A percentile compares a stretch with the other conserved stretches of the same genome.
Conservation (phyloP, 2,329 filamentous ascomycete species). For the Lachnellula suecica region DNA sequence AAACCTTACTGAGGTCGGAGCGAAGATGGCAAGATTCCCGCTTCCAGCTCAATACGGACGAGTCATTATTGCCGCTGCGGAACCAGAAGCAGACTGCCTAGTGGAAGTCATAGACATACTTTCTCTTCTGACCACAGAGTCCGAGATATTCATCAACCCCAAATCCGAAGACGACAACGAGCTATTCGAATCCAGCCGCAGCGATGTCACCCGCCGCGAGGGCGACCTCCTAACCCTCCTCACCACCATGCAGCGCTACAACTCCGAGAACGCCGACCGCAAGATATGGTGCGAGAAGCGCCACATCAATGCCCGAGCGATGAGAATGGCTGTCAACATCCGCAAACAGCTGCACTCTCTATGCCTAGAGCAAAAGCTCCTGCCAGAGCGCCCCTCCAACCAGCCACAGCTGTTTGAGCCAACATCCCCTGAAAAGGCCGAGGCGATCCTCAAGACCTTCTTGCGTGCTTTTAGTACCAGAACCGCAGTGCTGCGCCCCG, state of each 20-base stretch:
- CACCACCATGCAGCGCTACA: slow-evolving; percentile 61
- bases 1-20: slow-evolving; percentile 70
- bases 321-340: slow-evolving; percentile 62
- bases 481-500: slow-evolving; percentile 59
- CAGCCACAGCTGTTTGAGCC: slow-evolving; percentile 59
- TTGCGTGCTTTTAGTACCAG: slow-evolving; percentile 59
- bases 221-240: slow-evolving; percentile 66
- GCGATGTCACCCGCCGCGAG: slow-evolving; percentile 59
- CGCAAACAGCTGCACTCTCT: slow-evolving; percentile 59
- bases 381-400: slow-evolving; percentile 37
- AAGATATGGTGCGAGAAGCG: slow-evolving; percentile 57
- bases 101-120: slow-evolving; percentile 84
- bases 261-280: slow-evolving; percentile 51
- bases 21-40: slow-evolving; percentile 79
- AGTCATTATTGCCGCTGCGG: slow-evolving; percentile 77
- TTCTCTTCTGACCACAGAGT: slow-evolving; percentile 60
- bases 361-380: slow-evolving; percentile 51
- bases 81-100: slow-evolving; percentile 69
- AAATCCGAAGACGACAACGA: slow-evolving; percentile 57
- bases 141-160: slow-evolving; percentile 61
- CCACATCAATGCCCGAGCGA: slow-evolving; percentile 57
- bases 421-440: slow-evolving; percentile 52
- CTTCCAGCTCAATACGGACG: slow-evolving; percentile 78
- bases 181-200: slow-evolving; percentile 51
- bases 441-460: slow-evolving; percentile 59